Evolutionary conservation across 2,329 filamentous ascomycete genomes (phyloP).

Genomic region (Diaporthe sp.): DNA sequence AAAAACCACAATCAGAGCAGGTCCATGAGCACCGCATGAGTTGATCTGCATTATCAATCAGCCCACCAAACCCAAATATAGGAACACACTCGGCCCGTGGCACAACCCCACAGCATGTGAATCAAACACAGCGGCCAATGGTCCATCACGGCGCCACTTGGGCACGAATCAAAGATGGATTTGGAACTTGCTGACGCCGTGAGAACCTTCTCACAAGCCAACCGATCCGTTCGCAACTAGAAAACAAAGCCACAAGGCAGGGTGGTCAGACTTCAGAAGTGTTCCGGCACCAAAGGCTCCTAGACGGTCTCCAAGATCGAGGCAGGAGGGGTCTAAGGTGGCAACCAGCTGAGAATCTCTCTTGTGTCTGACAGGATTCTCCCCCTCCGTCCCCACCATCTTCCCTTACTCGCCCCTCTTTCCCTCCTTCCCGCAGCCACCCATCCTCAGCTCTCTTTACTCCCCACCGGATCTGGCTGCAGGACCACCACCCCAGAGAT

Average conservation of each 20-base stretch:
- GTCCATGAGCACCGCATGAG: background rate
- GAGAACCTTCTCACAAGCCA: background rate
- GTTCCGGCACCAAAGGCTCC: background rate
- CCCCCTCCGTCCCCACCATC: background rate
- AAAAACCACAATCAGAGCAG: background rate
- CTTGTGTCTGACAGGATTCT: background rate
- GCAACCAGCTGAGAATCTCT: background rate
- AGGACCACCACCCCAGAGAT: background rate
- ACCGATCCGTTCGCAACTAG: background rate
- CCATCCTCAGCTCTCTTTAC: background rate
- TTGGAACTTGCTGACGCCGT: background rate
- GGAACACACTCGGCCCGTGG: background rate
- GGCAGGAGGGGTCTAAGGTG: background rate
- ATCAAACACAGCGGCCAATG: background rate
- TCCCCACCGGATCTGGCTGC: background rate
- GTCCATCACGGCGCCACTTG: background rate
- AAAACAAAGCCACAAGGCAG: background rate
- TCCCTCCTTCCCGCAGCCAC: background rate
- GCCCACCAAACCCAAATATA: background rate
- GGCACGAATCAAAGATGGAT: too few species aligned
- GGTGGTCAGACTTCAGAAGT: background rate
- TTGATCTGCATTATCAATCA: background rate
- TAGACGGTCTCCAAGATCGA: background rate
- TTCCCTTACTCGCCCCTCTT: background rate
- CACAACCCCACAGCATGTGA: background rate